A percentile compares a stretch with the other conserved stretches of the same genome.
Conservation (phyloP, 1,284 basidiomycete species). For the Fomitopsis palustris region DNA sequence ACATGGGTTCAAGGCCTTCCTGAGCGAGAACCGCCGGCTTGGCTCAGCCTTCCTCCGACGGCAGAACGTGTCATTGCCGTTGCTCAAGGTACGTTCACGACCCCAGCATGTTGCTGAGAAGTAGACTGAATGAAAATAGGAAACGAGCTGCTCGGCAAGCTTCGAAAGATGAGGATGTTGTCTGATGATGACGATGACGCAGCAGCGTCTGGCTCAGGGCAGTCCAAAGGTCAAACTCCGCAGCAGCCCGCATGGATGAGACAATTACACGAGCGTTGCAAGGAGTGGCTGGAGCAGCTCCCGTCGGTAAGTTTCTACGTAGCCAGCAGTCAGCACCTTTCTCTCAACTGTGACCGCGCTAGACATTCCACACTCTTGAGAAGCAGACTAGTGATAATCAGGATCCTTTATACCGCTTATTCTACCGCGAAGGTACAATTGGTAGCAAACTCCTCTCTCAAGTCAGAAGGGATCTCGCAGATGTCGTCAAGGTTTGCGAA, state of each 20-base stretch:
- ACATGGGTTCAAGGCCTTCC: constrained; percentile 85
- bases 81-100: constrained; percentile 68
- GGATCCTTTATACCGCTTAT: constrained; percentile 86
- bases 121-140: constrained; percentile 42
- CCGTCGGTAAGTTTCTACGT: constrained; percentile 55
- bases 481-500: constrained; percentile 81
- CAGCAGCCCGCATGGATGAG: constrained; percentile 94
- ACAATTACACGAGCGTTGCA: constrained; percentile 71
- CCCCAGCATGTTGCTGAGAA: not conserved
- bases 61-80: constrained; percentile 90
- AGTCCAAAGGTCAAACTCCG: constrained; percentile 57
- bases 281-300: constrained; percentile 77
- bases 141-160: constrained; percentile 76
- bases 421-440: constrained; percentile 83
- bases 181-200: constrained; percentile 86
- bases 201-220: constrained; percentile 40
- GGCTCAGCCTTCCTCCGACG: constrained; percentile 87
- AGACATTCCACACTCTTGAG: constrained; percentile 63
- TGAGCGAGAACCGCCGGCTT: constrained; percentile 88
- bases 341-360: constrained; percentile 12
- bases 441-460: constrained; percentile 74
- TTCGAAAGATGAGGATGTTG: constrained; percentile 89
- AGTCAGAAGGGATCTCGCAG: constrained; percentile 76
- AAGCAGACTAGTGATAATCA: constrained; percentile 67
- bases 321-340: constrained; percentile 2